Conservation (phyloP, 2,329 filamentous ascomycete species). For the Lasiodiplodia sp. region DNA sequence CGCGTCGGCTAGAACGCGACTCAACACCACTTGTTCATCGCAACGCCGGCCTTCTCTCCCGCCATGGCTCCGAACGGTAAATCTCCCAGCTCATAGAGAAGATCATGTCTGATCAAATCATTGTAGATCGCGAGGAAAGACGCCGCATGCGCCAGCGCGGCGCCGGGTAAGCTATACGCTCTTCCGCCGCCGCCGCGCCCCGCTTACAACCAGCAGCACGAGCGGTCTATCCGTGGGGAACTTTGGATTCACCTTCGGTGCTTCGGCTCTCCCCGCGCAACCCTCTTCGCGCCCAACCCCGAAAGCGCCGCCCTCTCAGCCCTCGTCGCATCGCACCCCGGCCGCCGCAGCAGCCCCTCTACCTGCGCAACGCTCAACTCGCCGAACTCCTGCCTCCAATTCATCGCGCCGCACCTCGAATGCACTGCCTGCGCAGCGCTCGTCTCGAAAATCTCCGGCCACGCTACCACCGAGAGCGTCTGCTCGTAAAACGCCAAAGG, state of each 20-base stretch:
- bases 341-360: background rate
- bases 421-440: constrained; percentile 1
- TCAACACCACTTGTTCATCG: background rate
- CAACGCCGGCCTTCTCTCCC: background rate
- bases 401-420: constrained; percentile 30
- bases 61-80: constrained; percentile 28
- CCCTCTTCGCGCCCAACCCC: constrained; percentile 35
- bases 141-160: constrained; percentile 65
- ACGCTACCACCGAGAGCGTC: constrained; percentile 33
- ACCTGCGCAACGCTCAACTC: constrained; percentile 14
- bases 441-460: constrained; percentile 9
- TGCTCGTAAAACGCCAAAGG: constrained; percentile 39
- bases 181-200: background rate
- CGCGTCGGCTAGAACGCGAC: constrained; percentile 15
- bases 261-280: constrained; percentile 41
- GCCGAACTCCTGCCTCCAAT: constrained; percentile 30
- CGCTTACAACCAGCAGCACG: constrained; percentile 45
- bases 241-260: constrained; percentile 59
- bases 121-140: constrained; percentile 60
- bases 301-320: constrained; percentile 36
- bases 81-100: too few species aligned
- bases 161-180: constrained; percentile 56
- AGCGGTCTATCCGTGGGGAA: constrained; percentile 56
- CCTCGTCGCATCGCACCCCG: constrained; percentile 34
- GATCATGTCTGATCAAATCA: constrained; percentile 5